Base-by-base conservation (phyloP, 768 basidiomycete genomes). In the Rhizopogon vesiculosus region DNA sequence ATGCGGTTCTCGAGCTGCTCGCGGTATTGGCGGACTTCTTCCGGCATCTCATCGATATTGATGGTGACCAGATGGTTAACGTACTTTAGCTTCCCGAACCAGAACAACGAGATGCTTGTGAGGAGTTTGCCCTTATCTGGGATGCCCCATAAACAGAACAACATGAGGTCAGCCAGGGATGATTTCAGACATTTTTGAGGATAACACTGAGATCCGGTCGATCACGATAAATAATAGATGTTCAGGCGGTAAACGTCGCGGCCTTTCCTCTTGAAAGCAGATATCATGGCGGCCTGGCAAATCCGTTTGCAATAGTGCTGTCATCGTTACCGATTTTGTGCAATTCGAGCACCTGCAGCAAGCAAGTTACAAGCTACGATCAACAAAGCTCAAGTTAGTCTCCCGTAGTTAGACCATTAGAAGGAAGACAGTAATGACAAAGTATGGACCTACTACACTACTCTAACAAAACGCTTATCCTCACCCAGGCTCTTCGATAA, bases 151-250 rank as follows among this genome's bases (percentile, higher is more conserved):
- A 29, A 16, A 22, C 22, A 22, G 22, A 22, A 22, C 22, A 22
- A 22, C 22, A 22, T 2, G 22, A 22, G n/a, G n/a, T n/a, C n/a
- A n/a, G 2, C 2, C 22, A 22, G 22, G 22, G 22, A 22, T 22
- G 22, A 55, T 50, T 48, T 46, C 56, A 54, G 67, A 98, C 96
- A 72, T 96, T 93, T 67, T 85, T 84, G 59, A 99, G 80, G 66
- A 98, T 87, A 62, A 97, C 89, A 95, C 95, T 18, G 92, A 96
- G 68, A 98, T 96, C 60, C 97, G 81, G 74, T 99, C 97, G 9
- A 90, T 87, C 9, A 95, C 95, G 56, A 98, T 87, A 67, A 98
- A 98, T 43, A 99, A 80, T 18, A 99, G 80, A 61, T 83, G 79
- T 51, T 85, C 79, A 18, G 81, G 78, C 6, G 83, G 84, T 99